These are phyloP conservation scores for Linum usitatissimum DNA, from an alignment of 345 rosid genomes.

Conservation along the genomic window DNA sequence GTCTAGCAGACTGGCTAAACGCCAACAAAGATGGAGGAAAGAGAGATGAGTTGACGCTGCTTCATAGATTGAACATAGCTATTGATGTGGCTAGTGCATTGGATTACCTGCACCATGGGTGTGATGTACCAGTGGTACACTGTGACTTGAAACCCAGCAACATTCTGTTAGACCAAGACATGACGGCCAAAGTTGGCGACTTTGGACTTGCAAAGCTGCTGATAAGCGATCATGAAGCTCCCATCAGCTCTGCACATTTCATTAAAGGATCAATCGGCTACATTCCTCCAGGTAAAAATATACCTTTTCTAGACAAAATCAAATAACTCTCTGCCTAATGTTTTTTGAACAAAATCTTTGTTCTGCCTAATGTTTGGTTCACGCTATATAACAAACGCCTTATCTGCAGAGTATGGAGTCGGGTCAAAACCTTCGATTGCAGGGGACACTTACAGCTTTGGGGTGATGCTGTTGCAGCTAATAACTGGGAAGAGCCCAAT, in stretches of 20 bases:
- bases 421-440: background rate
- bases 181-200: slow-evolving; percentile 48
- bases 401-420: background rate
- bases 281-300: slow-evolving; percentile 39
- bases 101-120: slow-evolving; percentile 44
- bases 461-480: slow-evolving; percentile 1
- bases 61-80: slow-evolving; percentile 34
- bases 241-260: slow-evolving; percentile 27
- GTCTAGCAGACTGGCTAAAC: slow-evolving; percentile 38
- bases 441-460: background rate
- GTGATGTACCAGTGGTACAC: slow-evolving; percentile 39
- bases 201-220: slow-evolving; percentile 38
- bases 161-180: slow-evolving; percentile 30
- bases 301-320: background rate
- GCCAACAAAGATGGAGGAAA: slow-evolving; percentile 15
- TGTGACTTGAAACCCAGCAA: slow-evolving; percentile 42
- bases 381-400: background rate
- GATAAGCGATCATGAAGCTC: slow-evolving; percentile 13
- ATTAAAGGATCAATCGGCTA: slow-evolving; percentile 44
- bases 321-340: no score
- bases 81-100: slow-evolving; percentile 36
- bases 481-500: background rate
- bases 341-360: no score
- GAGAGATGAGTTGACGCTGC: slow-evolving; percentile 13
- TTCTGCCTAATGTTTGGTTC: background rate